Conservation (phyloP, 1,284 basidiomycete genomes). For the Rhizoctonia solani region DNA sequence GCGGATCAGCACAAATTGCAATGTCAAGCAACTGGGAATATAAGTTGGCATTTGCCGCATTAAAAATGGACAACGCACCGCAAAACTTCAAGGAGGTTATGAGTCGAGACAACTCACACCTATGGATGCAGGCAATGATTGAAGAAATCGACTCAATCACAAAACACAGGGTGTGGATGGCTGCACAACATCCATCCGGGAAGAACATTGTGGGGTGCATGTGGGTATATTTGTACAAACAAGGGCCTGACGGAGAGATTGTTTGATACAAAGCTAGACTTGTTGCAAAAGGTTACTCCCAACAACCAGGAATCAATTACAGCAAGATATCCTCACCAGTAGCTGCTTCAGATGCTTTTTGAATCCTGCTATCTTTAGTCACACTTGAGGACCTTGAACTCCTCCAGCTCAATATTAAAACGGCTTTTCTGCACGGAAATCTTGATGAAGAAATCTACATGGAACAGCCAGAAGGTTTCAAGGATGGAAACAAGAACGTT, state of each 20-base stretch:
- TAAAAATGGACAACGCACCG: too few relatives aligned
- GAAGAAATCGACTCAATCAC: too few relatives aligned
- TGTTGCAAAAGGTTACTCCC: conserved; percentile 52
- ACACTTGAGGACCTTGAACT: conserved; percentile 40
- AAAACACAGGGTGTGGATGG: too few relatives aligned
- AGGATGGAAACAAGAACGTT: neutral
- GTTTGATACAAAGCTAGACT: conserved; percentile 48
- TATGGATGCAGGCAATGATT: too few relatives aligned
- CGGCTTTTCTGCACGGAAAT: conserved; percentile 40
- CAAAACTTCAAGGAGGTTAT: too few relatives aligned
- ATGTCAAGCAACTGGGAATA: too few relatives aligned
- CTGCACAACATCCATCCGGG: too few relatives aligned
- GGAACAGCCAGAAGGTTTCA: conserved; percentile 11
- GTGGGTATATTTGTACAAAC: too few relatives aligned
- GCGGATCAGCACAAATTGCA: too few relatives aligned
- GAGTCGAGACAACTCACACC: too few relatives aligned
- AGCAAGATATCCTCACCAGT: conserved; percentile 51
- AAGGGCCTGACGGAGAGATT: neutral
- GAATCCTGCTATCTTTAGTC: conserved; percentile 48
- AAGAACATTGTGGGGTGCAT: too few relatives aligned
- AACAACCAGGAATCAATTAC: conserved; percentile 51
- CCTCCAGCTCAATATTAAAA: conserved; percentile 39
- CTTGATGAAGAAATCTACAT: conserved; percentile 39
- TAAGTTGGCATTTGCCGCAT: too few relatives aligned
- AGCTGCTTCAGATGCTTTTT: conserved; percentile 45